Percentiles rank a stretch among this genome's conserved stretches.
Evolutionary conservation across 441 rosid genomes (phyloP).

Genomic region (Raphanus hybrid): DNA sequence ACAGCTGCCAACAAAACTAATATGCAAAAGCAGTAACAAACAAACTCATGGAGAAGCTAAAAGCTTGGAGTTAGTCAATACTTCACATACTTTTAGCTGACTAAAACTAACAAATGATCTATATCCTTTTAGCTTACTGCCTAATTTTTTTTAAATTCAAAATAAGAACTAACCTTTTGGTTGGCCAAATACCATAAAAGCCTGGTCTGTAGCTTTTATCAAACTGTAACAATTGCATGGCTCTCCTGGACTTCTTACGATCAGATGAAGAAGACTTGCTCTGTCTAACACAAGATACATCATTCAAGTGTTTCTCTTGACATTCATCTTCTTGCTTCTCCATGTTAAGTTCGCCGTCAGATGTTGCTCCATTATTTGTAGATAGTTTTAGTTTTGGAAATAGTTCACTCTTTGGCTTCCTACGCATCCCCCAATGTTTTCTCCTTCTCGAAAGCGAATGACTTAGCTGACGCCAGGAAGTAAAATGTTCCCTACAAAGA

Average conservation of each 20-base stretch:
- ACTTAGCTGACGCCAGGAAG: constrained; percentile 76
- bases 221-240: constrained; percentile 79
- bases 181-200: constrained; percentile 90
- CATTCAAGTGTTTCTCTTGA: constrained; percentile 50
- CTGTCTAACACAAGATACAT: constrained; percentile 32
- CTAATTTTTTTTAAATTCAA: background rate
- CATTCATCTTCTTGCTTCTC: constrained; percentile 61
- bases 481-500: constrained; percentile 64
- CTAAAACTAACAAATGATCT: background rate
- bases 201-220: constrained; percentile 87
- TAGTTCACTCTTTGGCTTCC: constrained; percentile 66
- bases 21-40: constrained; percentile 6
- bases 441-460: constrained; percentile 47
- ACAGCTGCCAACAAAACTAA: background rate
- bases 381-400: constrained; percentile 75
- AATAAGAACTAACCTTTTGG: constrained; percentile 60
- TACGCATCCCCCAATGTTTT: constrained; percentile 81
- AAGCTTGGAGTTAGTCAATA: background rate
- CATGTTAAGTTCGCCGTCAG: constrained; percentile 49
- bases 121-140: background rate
- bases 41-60: constrained; percentile 2
- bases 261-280: constrained; percentile 38
- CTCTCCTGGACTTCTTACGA: constrained; percentile 45
- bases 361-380: constrained; percentile 45
- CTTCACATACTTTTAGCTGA: background rate